Percentiles rank a stretch among this genome's conserved stretches.
Evolutionary conservation across 805 yeast species (phyloP).

Genomic region (Sungouiozyma ichnusensis): DNA sequence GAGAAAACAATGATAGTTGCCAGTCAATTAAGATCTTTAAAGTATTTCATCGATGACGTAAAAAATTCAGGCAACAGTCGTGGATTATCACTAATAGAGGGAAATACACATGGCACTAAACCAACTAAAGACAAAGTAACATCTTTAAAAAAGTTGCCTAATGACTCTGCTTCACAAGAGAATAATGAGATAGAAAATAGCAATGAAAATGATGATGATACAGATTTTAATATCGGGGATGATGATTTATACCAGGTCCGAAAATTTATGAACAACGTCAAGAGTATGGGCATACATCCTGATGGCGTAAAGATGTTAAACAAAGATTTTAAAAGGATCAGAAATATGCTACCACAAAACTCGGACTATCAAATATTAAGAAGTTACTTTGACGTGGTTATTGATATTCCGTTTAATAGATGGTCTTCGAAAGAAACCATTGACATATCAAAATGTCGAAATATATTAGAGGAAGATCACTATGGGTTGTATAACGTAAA

Average conservation of each 20-base stretch:
- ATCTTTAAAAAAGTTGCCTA: too few species aligned
- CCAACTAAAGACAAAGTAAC: too few species aligned
- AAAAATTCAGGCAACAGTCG: conserved; percentile 15
- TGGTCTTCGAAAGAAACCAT: conserved; percentile 66
- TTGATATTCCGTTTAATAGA: conserved; percentile 88
- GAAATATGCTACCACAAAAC: conserved; percentile 71
- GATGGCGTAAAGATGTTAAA: conserved; percentile 78
- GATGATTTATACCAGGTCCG: conserved; percentile 72
- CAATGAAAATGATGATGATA: conserved; percentile 16
- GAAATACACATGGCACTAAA: background rate
- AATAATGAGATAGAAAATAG: conserved; percentile 1
- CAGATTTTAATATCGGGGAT: conserved; percentile 33
- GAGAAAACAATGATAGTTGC: conserved; percentile 48
- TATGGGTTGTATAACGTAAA: conserved; percentile 82
- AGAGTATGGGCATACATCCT: conserved; percentile 61
- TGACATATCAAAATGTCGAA: conserved; percentile 55
- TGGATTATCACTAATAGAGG: background rate
- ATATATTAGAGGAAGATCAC: conserved; percentile 68
- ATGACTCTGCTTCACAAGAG: background rate
- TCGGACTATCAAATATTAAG: conserved; percentile 84
- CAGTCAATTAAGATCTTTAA: conserved; percentile 42
- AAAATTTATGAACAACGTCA: conserved; percentile 67
- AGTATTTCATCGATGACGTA: conserved; percentile 39
- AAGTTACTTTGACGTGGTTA: conserved; percentile 87
- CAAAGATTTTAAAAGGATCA: conserved; percentile 74